Percentiles rank a stretch among this genome's conserved stretches.
phyloP scores from a whole-genome alignment of 1,284 basidiomycete genomes.

The Austroboletus novae-zelandiae region DNA sequence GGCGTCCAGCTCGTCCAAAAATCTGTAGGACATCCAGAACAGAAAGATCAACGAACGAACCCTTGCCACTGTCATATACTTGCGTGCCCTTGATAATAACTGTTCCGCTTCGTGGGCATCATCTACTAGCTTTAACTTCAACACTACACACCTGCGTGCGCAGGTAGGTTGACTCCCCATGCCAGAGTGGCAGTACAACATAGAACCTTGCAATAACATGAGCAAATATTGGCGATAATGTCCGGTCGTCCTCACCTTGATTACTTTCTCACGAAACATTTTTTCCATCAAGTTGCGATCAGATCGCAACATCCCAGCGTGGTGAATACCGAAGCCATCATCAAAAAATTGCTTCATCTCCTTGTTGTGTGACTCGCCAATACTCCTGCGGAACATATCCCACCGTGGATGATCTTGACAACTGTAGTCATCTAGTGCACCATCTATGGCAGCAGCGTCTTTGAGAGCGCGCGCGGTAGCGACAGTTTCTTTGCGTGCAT shows the following conservation, averaged over 20 bases:
- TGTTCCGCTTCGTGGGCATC: constrained; percentile 30
- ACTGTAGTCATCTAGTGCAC: constrained; percentile 73
- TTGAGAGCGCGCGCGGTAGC: constrained; percentile 86
- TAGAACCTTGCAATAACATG: constrained; percentile 64
- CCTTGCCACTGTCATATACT: constrained; percentile 88
- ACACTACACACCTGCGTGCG: constrained; percentile 79
- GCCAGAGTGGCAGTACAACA: constrained; percentile 98
- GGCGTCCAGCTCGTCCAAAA: constrained; percentile 96
- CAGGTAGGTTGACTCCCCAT: constrained; percentile 99
- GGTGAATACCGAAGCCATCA: constrained; percentile 94
- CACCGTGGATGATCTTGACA: constrained; percentile 79
- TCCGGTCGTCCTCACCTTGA: constrained; percentile 64
- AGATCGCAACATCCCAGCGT: constrained; percentile 95
- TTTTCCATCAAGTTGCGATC: constrained; percentile 96
- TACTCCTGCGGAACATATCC: constrained; percentile 72
- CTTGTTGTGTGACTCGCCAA: constrained; percentile 84
- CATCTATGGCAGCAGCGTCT: constrained; percentile 79
- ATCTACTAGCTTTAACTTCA: constrained; percentile 6
- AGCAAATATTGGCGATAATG: not conserved
- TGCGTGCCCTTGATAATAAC: constrained; percentile 99
- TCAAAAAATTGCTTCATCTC: constrained; percentile 98
- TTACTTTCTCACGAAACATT: constrained; percentile 88
- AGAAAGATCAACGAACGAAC: constrained; percentile 90
- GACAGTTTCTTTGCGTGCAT: constrained; percentile 98
- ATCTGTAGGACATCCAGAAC: constrained; percentile 97